Evolutionary conservation across 257 asterid species (phyloP), one percentile per base, ranked within the genome.

Genomic region (Nicotiana undulata): DNA sequence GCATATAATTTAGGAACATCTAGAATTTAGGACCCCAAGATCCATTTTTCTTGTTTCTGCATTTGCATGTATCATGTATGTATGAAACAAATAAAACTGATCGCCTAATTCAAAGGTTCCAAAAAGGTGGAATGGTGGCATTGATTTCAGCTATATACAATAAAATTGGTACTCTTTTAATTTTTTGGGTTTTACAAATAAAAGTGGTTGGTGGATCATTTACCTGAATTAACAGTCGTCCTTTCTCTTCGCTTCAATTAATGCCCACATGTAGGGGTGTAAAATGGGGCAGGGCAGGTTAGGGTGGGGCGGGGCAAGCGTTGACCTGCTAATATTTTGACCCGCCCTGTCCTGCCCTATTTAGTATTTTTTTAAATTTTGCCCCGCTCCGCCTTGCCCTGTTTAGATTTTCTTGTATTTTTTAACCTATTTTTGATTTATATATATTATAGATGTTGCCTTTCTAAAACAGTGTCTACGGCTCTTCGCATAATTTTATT

Each of bases 161-260:
- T 2, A 32, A 17, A 65, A 56, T 18, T 24, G 26, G 3, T 13
- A 20, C 1, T 2, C 1, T 75, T 26, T 2, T 2, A 24, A 5
- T 51, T 53, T 26, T 52, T 26, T 31, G 20, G 8, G 4, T 40
- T 77, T 60, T 24, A 56, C 9, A 77, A 49, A 65, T 44, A 1
- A 24, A 75, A n/a, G 49, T 81, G 78, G 12, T 64, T 59, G 55
- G 63, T 59, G 80, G 81, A 40, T 58, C 32, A 29, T 82, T 84
- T 90, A 86, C 91, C 90, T 81, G 85, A 86, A 78, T 86, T 85
- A 87, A 88, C 87, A 91, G 88, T 75, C 83, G 16, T 6, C 88
- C 93, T 40, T 29, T 17, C 13, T 37, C 59, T 58, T 34, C 63
- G 72, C 46, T 22, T 18, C 46, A 46, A 29, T 44, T 37, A 18